Evolutionary conservation across 140 eudicot species (phyloP).

Genomic region (Stevia rebaudiana): DNA sequence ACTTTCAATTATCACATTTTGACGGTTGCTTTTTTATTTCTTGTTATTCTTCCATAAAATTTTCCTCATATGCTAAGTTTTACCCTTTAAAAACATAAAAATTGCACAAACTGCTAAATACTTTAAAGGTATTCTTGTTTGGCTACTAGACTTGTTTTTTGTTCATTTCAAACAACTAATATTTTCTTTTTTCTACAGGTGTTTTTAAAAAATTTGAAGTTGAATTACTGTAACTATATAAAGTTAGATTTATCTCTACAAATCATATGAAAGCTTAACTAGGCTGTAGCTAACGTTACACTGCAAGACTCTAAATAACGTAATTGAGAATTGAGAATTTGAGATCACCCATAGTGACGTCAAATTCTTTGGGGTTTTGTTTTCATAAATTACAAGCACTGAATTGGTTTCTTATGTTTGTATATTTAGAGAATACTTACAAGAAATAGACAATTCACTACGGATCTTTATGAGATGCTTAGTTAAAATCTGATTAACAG

Average conservation of each 20-base stretch:
- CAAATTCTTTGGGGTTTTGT: too few species aligned
- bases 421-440: not conserved
- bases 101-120: not conserved
- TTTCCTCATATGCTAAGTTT: not conserved
- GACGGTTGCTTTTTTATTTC: not conserved
- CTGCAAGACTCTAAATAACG: too few species aligned
- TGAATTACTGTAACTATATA: not conserved
- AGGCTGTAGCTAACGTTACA: too few species aligned
- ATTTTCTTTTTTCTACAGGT: not conserved
- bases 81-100: not conserved
- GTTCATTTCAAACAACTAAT: not conserved
- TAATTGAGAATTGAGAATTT: too few species aligned
- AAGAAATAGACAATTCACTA: not conserved
- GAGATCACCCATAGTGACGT: too few species aligned
- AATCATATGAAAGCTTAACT: too few species aligned
- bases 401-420: not conserved
- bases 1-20: slow-evolving; percentile 1
- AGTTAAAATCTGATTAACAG: too few species aligned
- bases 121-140: not conserved
- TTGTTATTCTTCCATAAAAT: not conserved
- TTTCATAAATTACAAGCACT: not conserved
- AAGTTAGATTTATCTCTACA: too few species aligned
- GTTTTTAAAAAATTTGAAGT: not conserved
- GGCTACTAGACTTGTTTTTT: not conserved
- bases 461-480: not conserved